Evolutionary conservation across 768 basidiomycete species (phyloP).

Genomic region (Rhodotorula kratochvilovae): DNA sequence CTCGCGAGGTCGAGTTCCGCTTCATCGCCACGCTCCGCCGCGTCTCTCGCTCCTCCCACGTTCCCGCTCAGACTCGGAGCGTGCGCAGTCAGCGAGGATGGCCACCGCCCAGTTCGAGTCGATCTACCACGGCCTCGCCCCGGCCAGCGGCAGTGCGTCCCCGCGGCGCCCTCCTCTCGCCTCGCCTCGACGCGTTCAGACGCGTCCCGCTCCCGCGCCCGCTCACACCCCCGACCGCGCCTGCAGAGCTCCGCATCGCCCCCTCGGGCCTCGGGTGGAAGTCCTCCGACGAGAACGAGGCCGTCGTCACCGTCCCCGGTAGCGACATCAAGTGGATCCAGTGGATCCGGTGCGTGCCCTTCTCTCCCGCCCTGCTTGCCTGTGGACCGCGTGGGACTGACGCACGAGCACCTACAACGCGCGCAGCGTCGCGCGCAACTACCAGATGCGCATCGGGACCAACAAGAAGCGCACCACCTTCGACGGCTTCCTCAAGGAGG

Average conservation of each 20-base stretch:
- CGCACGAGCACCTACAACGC: background rate
- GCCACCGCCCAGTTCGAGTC: slow-evolving; percentile 75
- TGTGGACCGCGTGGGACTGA: background rate
- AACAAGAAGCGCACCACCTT: slow-evolving; percentile 76
- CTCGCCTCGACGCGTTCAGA: background rate
- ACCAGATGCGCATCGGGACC: slow-evolving; percentile 78
- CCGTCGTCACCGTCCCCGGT: slow-evolving; percentile 60
- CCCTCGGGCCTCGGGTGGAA: slow-evolving; percentile 91
- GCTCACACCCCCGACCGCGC: background rate
- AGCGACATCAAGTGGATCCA: slow-evolving; percentile 79
- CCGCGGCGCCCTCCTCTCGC: background rate
- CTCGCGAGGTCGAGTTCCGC: too few relatives aligned
- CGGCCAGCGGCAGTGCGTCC: slow-evolving; percentile 71
- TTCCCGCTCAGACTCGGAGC: too few relatives aligned
- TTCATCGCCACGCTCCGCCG: too few relatives aligned
- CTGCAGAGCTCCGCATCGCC: slow-evolving; percentile 66
- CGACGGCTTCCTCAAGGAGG: slow-evolving; percentile 81
- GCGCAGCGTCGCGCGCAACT: slow-evolving; percentile 71
- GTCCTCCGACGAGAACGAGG: slow-evolving; percentile 59
- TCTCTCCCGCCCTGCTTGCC: background rate
- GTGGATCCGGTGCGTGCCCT: slow-evolving; percentile 62
- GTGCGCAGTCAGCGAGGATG: background rate
- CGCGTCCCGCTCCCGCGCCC: background rate
- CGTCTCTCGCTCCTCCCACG: too few relatives aligned
- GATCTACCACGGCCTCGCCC: slow-evolving; percentile 68